These are phyloP conservation scores for Eucalyptus cloeziana DNA, from an alignment of 345 rosid species.

Conservation along the genomic window DNA sequence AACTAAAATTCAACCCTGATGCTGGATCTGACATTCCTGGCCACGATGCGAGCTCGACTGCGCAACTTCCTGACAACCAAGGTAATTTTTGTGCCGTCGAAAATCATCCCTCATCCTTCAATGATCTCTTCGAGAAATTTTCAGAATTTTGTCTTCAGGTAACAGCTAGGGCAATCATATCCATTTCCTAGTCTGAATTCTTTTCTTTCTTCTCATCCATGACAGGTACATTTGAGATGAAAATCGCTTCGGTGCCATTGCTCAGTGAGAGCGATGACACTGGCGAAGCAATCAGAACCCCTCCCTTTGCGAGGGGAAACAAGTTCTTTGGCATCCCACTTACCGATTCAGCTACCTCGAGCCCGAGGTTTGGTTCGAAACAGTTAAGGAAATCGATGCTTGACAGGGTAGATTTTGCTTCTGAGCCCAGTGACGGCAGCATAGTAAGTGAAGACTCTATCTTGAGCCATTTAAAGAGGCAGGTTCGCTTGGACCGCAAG, in stretches of 20 bases:
- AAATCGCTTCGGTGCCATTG: slow-evolving; percentile 19
- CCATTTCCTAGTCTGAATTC: neutral
- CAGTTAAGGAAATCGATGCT: slow-evolving; percentile 28
- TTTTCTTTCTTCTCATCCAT: neutral
- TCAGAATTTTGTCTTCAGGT: neutral
- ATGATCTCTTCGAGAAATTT: neutral
- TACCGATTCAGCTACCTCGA: slow-evolving; percentile 49
- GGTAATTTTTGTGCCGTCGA: neutral
- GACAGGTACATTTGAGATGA: slow-evolving; percentile 26
- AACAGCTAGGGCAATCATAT: neutral
- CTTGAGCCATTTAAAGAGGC: slow-evolving; percentile 55
- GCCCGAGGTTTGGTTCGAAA: slow-evolving; percentile 48
- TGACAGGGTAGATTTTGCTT: slow-evolving; percentile 35
- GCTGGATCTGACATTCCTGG: slow-evolving; percentile 18
- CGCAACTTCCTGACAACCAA: slow-evolving; percentile 4
- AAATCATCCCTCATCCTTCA: neutral
- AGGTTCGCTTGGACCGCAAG: slow-evolving; percentile 70
- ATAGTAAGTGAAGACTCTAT: slow-evolving; percentile 31
- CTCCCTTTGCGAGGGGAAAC: slow-evolving; percentile 37
- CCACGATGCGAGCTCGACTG: slow-evolving; percentile 4
- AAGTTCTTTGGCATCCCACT: slow-evolving; percentile 68
- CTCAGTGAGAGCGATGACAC: slow-evolving; percentile 28
- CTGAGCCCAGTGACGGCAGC: slow-evolving; percentile 21
- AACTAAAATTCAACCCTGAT: slow-evolving; percentile 23
- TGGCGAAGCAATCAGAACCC: slow-evolving; percentile 30